Evolutionary conservation across 352 stramenopile genomes (phyloP).

Genomic region (Phytophthora vignae): DNA sequence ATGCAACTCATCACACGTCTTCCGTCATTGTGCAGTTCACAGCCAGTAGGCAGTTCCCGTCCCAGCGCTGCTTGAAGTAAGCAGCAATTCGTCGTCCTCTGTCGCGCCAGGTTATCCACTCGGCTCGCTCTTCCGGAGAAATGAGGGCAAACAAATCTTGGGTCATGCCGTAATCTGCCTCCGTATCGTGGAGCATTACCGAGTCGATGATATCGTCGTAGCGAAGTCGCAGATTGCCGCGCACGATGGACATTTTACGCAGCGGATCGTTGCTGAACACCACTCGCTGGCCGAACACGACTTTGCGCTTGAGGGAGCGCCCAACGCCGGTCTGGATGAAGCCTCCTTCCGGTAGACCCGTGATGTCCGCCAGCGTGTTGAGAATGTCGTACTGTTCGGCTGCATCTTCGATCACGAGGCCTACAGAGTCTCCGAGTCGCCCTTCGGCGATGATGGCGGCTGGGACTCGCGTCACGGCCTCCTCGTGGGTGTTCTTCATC

Average conservation of each 20-base stretch:
- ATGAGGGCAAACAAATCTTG: conserved; percentile 45
- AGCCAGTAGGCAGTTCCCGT: conserved; percentile 36
- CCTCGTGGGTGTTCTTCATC: conserved; percentile 50
- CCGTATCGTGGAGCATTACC: conserved; percentile 52
- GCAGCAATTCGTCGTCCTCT: conserved; percentile 37
- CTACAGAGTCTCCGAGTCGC: conserved; percentile 45
- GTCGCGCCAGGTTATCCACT: conserved; percentile 43
- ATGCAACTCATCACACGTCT: too few species aligned
- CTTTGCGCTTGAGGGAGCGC: conserved; percentile 57
- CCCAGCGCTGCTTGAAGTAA: conserved; percentile 60
- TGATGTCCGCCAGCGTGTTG: conserved; percentile 71
- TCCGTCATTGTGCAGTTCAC: conserved; percentile 11
- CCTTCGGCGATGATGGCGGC: conserved; percentile 57
- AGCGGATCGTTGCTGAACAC: conserved; percentile 65
- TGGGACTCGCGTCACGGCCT: conserved; percentile 49
- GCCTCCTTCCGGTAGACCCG: conserved; percentile 50
- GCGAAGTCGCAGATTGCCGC: conserved; percentile 50
- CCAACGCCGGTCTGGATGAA: conserved; percentile 65
- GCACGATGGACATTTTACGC: conserved; percentile 51
- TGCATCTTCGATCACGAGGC: conserved; percentile 47
- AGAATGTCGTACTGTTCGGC: conserved; percentile 65
- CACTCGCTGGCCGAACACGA: conserved; percentile 22
- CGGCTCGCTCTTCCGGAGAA: conserved; percentile 19
- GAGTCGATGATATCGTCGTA: conserved; percentile 45
- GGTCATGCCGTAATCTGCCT: conserved; percentile 43